Base-by-base conservation (phyloP, 73 alveolate genomes). In the Effrenium voratum region DNA sequence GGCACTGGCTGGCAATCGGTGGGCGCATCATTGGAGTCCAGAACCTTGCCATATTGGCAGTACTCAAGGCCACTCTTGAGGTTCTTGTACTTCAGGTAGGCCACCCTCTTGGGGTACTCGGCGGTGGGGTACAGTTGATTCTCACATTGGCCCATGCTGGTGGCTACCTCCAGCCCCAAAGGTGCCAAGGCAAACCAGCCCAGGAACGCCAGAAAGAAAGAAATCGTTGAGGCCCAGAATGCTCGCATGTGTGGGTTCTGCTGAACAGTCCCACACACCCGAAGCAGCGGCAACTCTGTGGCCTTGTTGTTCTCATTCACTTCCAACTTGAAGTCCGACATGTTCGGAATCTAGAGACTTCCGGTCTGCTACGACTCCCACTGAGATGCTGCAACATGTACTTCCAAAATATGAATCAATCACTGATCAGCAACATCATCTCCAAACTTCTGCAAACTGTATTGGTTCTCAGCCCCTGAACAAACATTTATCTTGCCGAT, bases 181-280 rank as follows among this genome's bases (percentile, higher is more conserved):
- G 93, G 93, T 36, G 93, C 73, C 75, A 83, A 52, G 4, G 95
- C 83, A 38, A 59, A 87, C 95, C 95, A 87, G 5, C 85, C 95
- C 19, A 87, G 49, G 72, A 87, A 87, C 38, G 95, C 95, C 34
- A 87, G 79, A 70, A 87, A 87, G 95, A 87, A 87, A 19, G 85
- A 87, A 52, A 63, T 41, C 5, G 72, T 43, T 47, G 85, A 60
- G 38, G n/a, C 79, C 75, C 85, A 63, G 85, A 87, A 87, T 24
- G 85, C 95, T 0, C 95, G 60, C 85, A 60, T 60, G 79, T 87
- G 95, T 70, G 95, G 95, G 40, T 85, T 85, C 43, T 52, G 41
- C 63, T 57, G 52, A 43, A 55, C 81, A 2, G 60, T 57, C 40
- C 94, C 81, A 13, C 94, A n/a, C 26, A 85, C 50, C 24, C 94